Evolutionary conservation across 495 filamentous ascomycete species (phyloP), one percentile per base, ranked within the genome.

Genomic region (Platismatia glauca): DNA sequence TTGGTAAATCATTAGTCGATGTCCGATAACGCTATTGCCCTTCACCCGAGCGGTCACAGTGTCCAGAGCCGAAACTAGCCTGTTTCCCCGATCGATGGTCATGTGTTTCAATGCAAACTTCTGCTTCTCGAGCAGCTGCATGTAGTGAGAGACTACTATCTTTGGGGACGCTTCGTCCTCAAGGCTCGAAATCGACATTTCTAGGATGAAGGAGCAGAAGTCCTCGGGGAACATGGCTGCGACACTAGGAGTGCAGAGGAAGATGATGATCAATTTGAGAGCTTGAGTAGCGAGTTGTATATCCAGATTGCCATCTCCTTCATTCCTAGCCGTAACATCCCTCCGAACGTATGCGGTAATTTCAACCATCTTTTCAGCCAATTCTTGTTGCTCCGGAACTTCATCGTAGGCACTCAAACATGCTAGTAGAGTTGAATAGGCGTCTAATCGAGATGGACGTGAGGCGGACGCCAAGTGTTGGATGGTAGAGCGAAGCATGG

Each of bases 401-500:
- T 86, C 85, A 58, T 91, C 88, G 57, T 92, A 94, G 11, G 87
- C 84, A 64, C 88, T 86, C 60, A 95, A 73, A 16, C 85, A 83
- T n/a, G 82, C 82, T 24, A 86, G 83, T 55, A 98, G 78, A 64
- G 86, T 85, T 69, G 85, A 82, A 70, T 98, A 97, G 22, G 90
- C 87, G 74, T 98, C 94, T n/a, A 93, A 69, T 66, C 87, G 84
- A 15, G 84, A 84, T 55, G 80, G 80, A 39, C 85, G 76, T 39
- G 88, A 84, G 39, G 81, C 80, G 29, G 86, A 83, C 24, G 87
- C 88, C 60, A 98, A 78, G 69, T 92, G 87, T 72, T 89, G 82
- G 38, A 86, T 81, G 4, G 88, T 83, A 1, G 89, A 95, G 68
- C 95, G 87, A 62, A 97, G 75, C 90, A 97, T 96, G 44, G 78